These are phyloP conservation scores for Euryodendron excelsum DNA, from an alignment of 148 eudicot species.

Conservation along the genomic window DNA sequence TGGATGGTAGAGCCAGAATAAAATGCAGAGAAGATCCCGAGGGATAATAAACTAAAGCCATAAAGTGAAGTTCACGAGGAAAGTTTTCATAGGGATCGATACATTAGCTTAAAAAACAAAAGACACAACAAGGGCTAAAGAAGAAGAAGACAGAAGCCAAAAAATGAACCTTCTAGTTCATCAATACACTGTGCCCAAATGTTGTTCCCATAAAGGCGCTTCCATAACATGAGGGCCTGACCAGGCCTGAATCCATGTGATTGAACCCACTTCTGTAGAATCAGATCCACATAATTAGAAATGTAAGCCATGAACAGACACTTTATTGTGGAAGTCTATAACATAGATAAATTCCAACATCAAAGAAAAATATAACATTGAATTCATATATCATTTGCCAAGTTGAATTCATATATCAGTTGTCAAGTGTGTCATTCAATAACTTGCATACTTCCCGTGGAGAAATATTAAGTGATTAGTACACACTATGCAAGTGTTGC, in stretches of 20 bases:
- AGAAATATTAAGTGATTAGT: too few species aligned
- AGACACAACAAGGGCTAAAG: neutral
- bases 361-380: neutral
- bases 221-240: slow-evolving; percentile 98
- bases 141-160: neutral
- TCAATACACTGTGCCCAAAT: slow-evolving; percentile 83
- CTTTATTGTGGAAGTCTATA: neutral
- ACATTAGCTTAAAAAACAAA: neutral
- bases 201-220: slow-evolving; percentile 74
- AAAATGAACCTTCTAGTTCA: slow-evolving; percentile 75
- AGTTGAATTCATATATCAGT: neutral
- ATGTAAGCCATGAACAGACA: neutral
- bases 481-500: too few species aligned
- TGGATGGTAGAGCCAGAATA: neutral
- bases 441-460: neutral
- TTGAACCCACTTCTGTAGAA: slow-evolving; percentile 80
- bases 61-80: neutral
- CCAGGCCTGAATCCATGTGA: slow-evolving; percentile 83
- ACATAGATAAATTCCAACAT: neutral
- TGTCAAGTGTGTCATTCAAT: neutral
- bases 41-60: neutral
- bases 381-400: neutral
- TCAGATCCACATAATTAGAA: slow-evolving; percentile 7
- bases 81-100: neutral
- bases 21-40: neutral